These are phyloP conservation scores for Phytopythium litorale DNA, from an alignment of 352 stramenopile genomes.

Conservation along the genomic window DNA sequence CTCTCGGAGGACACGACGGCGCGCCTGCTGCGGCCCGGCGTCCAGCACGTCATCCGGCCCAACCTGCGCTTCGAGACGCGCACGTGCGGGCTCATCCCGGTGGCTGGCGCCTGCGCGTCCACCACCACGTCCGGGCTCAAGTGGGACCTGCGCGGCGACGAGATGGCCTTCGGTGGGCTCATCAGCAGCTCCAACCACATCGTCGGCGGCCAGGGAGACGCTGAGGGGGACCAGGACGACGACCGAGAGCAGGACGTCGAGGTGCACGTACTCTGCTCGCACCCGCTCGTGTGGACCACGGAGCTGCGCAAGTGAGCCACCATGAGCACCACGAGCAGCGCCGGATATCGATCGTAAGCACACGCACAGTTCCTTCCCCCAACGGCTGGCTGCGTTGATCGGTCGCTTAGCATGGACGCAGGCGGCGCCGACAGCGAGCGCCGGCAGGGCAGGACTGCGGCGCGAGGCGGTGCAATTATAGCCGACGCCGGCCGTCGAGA, in stretches of 20 bases:
- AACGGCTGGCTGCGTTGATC: too few relatives aligned
- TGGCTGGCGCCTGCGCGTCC: constrained; percentile 73
- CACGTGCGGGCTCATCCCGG: constrained; percentile 92
- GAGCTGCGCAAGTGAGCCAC: constrained; percentile 30
- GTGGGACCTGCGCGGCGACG: constrained; percentile 76
- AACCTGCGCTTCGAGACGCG: constrained; percentile 89
- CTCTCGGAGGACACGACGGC: constrained; percentile 90
- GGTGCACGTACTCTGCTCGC: constrained; percentile 67
- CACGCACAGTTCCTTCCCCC: neutral
- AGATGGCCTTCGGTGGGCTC: constrained; percentile 72
- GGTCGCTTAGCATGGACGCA: too few relatives aligned
- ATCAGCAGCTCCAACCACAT: constrained; percentile 87
- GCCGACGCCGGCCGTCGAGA: neutral
- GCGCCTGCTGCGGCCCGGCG: constrained; percentile 65
- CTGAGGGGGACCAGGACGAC: constrained; percentile 2
- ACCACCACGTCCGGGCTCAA: constrained; percentile 89
- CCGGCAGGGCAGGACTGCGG: too few relatives aligned
- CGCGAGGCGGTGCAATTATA: neutral
- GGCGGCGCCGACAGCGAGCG: too few relatives aligned
- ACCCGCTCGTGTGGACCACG: constrained; percentile 88
- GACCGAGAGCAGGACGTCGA: constrained; percentile 18
- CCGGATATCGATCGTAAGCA: neutral
- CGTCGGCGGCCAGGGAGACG: neutral
- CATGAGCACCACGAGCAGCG: too few relatives aligned
- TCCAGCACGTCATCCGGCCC: constrained; percentile 68